Conservation (phyloP, 441 rosid genomes). For the Gossypium trilobum region DNA sequence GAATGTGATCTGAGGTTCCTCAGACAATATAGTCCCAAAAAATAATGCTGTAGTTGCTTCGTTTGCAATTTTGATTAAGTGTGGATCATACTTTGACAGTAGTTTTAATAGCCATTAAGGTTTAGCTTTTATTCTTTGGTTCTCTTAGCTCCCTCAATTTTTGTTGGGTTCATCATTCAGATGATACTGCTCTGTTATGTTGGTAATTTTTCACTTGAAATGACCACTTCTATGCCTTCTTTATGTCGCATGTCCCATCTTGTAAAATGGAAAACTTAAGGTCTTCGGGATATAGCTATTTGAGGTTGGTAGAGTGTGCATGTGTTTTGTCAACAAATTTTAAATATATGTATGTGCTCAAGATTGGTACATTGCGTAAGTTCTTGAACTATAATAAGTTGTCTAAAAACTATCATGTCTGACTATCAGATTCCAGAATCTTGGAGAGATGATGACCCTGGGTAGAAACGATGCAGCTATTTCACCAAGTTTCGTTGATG, state of each 20-base stretch:
- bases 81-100: not conserved
- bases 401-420: not conserved
- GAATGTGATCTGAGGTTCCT: not conserved
- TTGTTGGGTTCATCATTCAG: not conserved
- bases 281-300: not conserved
- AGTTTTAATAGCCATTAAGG: not conserved
- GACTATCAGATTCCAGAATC: constrained; percentile 65
- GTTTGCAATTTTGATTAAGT: not conserved
- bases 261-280: not conserved
- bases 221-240: not conserved
- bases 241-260: not conserved
- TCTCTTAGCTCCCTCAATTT: not conserved
- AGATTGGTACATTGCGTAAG: not conserved
- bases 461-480: constrained; percentile 81
- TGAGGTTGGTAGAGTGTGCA: not conserved
- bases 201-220: not conserved
- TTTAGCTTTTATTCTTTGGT: not conserved
- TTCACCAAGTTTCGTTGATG: constrained; percentile 79
- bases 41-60: not conserved
- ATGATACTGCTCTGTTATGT: not conserved
- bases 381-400: not conserved
- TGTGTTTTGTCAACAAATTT: not conserved
- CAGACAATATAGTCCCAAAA: not conserved
- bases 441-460: constrained; percentile 93
- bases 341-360: not conserved